phyloP scores from a whole-genome alignment of 1,284 basidiomycete genomes.

The Cryptococcus amylolentus region DNA sequence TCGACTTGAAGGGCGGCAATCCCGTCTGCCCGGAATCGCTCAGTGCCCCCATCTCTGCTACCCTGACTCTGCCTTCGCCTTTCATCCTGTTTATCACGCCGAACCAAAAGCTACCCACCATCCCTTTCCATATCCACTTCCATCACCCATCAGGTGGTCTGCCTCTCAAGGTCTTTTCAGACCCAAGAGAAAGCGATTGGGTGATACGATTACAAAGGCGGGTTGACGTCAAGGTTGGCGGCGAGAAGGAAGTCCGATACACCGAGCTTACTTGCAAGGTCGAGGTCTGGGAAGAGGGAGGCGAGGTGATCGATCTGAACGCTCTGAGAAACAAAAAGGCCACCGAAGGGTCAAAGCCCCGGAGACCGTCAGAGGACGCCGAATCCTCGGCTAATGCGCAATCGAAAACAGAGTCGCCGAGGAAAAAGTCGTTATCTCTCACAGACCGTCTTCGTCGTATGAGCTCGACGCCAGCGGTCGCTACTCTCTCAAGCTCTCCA shows the following conservation, averaged over 20 bases:
- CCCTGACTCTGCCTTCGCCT: conserved; percentile 34
- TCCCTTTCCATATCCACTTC: conserved; percentile 40
- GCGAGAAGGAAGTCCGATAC: conserved; percentile 28
- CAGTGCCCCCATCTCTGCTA: conserved; percentile 15
- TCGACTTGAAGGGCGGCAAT: conserved; percentile 30
- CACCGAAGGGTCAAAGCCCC: background rate
- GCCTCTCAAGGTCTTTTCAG: conserved; percentile 28
- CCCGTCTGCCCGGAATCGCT: conserved; percentile 7
- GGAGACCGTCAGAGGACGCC: background rate
- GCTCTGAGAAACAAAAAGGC: conserved; percentile 6
- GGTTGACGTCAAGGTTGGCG: conserved; percentile 26
- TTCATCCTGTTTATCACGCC: conserved; percentile 32
- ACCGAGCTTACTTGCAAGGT: conserved; percentile 30
- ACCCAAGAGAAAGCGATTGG: conserved; percentile 26
- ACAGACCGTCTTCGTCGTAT: conserved; percentile 1
- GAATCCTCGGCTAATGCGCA: background rate
- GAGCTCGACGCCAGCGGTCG: background rate
- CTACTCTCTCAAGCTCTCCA: background rate
- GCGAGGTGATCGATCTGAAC: conserved; percentile 16
- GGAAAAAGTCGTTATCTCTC: conserved; percentile 1
- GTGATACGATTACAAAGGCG: conserved; percentile 34
- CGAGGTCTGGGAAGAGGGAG: conserved; percentile 36
- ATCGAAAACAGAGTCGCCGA: background rate
- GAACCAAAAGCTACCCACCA: conserved; percentile 16
- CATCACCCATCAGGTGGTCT: conserved; percentile 21